Evolutionary conservation across 495 filamentous ascomycete genomes (phyloP), one percentile per base, ranked within the genome.

Genomic region (Thozetella sp.): DNA sequence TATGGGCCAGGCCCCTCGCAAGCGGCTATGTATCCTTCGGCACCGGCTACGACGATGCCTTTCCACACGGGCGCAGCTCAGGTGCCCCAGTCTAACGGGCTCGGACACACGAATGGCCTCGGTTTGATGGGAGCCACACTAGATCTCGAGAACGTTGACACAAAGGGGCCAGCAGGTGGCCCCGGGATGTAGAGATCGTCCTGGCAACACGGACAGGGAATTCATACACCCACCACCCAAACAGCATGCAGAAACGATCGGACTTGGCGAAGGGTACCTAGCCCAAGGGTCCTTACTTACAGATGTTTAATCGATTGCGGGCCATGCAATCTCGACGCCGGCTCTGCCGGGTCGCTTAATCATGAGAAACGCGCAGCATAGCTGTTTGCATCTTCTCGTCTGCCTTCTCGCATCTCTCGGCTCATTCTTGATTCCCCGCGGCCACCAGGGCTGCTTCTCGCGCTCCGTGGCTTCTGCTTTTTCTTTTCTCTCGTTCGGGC

Each of bases 391-490:
- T n/a, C n/a, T n/a, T 56, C 76, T 10, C 10, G 69, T 72, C 43
- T 79, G 71, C 30, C 71, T 66, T 65, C 73, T 70, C 62, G 71
- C 64, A 27, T 77, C 71, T 68, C 26, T 72, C 65, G 22, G 73
- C 68, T 64, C 64, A 24, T 59, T 50, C 57, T 54, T 25, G 27
- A 27, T 45, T 58, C 56, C 25, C 54, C 56, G 22, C 53, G 43
- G n/a, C n/a, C n/a, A n/a, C n/a, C n/a, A n/a, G n/a, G n/a, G n/a
- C n/a, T n/a, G n/a, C n/a, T n/a, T n/a, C 34, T 78, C 72, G 20
- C 69, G 77, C 13, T 78, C 68, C 3, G 76, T 77, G 60, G 30
- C 52, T n/a, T 82, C 43, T 69, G 22, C 81, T 75, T 48, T 80
- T 80, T 9, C 43, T 48, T 48, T 48, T 11, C 11, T 10, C 20